phyloP scores from a whole-genome alignment of 148 eudicot genomes.

The Drosera capensis region DNA sequence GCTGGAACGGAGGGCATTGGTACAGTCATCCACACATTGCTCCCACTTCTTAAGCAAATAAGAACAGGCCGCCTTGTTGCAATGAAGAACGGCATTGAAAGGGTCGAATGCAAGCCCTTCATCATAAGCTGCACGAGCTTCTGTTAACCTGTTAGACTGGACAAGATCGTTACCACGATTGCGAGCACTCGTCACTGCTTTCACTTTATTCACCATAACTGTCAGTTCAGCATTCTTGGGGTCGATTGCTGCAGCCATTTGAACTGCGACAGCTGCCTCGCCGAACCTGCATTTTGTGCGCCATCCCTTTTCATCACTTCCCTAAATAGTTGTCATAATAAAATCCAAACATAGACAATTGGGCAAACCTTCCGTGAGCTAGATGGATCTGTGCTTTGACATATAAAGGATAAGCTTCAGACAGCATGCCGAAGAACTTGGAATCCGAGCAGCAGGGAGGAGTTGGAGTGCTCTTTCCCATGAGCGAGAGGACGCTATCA shows the following conservation, averaged over 20 bases:
- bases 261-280: slow-evolving; percentile 45
- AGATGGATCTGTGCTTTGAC: slow-evolving; percentile 76
- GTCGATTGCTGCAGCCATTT: slow-evolving; percentile 56
- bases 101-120: slow-evolving; percentile 81
- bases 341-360: background rate
- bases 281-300: slow-evolving; percentile 71
- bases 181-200: slow-evolving; percentile 58
- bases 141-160: slow-evolving; percentile 69
- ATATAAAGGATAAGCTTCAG: slow-evolving; percentile 59
- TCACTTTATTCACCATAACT: slow-evolving; percentile 40
- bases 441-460: slow-evolving; percentile 27
- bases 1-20: slow-evolving; percentile 57
- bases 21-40: slow-evolving; percentile 70
- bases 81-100: slow-evolving; percentile 63
- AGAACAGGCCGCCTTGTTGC: slow-evolving; percentile 97
- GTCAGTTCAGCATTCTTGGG: slow-evolving; percentile 44
- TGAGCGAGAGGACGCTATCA: slow-evolving; percentile 22
- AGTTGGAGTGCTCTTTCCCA: slow-evolving; percentile 32
- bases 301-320: slow-evolving; percentile 20
- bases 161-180: slow-evolving; percentile 84
- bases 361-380: slow-evolving; percentile 58
- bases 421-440: slow-evolving; percentile 74
- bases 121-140: slow-evolving; percentile 79
- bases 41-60: slow-evolving; percentile 73
- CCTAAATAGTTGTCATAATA: too few species aligned